Conservation (phyloP, 371 early-diverging fungal species). For the Amoeboaphelidium protococcarum region DNA sequence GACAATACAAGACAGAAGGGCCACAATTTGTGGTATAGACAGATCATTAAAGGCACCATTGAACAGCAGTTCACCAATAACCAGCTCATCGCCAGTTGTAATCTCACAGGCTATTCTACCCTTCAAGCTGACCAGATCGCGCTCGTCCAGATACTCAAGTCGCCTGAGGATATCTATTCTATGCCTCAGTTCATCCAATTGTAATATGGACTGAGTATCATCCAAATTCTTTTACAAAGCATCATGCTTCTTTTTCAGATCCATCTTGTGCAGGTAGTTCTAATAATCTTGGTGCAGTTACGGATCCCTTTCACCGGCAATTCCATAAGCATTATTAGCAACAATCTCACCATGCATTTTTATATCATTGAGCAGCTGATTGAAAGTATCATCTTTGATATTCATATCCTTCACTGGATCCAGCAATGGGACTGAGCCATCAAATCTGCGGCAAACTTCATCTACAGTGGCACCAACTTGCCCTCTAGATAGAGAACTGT, state of each 20-base stretch:
- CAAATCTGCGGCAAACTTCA: conserved; percentile 19
- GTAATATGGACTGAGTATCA: conserved; percentile 50
- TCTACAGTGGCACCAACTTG: conserved; percentile 32
- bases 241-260: conserved; percentile 22
- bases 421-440: conserved; percentile 34
- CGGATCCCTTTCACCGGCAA: conserved; percentile 24
- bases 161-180: too few relatives aligned
- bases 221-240: conserved; percentile 34
- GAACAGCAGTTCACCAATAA: conserved; percentile 97
- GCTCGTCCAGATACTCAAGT: conserved; percentile 48
- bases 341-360: conserved; percentile 32
- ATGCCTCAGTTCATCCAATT: conserved; percentile 72
- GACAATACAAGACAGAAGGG: conserved; percentile 81
- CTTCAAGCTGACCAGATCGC: conserved; percentile 81
- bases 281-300: conserved; percentile 28
- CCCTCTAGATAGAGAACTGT: conserved; percentile 22
- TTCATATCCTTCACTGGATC: conserved; percentile 74
- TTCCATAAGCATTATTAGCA: conserved; percentile 27
- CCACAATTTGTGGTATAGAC: conserved; percentile 59
- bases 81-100: conserved; percentile 82
- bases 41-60: conserved; percentile 90
- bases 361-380: conserved; percentile 22
- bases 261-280: conserved; percentile 29
- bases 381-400: conserved; percentile 50
- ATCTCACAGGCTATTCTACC: conserved; percentile 99